Evolutionary conservation across 75 land plant species (phyloP).

Genomic region (Selaginella tamariscina): DNA sequence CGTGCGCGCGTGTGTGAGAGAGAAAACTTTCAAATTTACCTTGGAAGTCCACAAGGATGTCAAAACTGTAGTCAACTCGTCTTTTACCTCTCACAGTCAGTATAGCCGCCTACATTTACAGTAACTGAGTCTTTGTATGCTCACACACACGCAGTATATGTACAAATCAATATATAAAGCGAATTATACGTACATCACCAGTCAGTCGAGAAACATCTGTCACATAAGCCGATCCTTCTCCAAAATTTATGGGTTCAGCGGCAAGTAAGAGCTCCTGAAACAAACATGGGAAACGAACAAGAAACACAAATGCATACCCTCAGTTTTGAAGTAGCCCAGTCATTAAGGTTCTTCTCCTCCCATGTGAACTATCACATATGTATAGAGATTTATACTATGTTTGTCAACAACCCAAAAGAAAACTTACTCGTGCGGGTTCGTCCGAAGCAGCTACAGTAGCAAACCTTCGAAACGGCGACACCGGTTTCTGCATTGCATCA

Average conservation of each 20-base stretch:
- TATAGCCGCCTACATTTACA: background rate
- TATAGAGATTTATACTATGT: no score
- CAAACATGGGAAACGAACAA: background rate
- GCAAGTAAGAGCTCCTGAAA: background rate
- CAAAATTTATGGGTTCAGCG: background rate
- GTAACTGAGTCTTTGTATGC: background rate
- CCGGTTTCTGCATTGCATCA: no score
- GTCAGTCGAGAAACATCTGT: background rate
- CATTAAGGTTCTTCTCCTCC: background rate
- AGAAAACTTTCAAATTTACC: no score
- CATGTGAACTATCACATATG: background rate
- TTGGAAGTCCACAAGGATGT: background rate
- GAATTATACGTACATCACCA: background rate
- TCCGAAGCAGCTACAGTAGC: background rate
- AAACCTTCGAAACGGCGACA: no score
- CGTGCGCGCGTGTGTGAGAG: no score
- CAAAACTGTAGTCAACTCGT: background rate
- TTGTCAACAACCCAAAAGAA: no score
- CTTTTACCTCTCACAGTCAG: background rate
- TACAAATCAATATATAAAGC: no score
- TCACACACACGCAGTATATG: background rate
- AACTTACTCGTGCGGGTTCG: background rate
- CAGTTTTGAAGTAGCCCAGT: background rate
- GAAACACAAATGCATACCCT: background rate
- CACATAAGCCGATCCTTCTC: background rate